Conservation (phyloP, 257 asterid genomes). For the Nemophila menziesii region DNA sequence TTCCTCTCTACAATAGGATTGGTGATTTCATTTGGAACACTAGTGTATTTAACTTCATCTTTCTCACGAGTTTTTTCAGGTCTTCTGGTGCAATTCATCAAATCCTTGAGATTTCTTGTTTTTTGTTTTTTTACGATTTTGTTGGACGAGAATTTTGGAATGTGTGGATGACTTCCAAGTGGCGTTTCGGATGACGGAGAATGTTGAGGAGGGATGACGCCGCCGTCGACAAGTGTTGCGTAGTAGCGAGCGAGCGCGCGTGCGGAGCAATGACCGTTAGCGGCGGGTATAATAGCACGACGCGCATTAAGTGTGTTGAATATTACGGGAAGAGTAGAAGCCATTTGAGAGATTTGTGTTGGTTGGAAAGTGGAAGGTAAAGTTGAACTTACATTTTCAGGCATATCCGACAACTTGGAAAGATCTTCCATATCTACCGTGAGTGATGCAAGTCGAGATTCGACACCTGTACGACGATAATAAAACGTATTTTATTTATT, state of each 20-base stretch:
- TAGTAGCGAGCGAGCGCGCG: constrained; percentile 95
- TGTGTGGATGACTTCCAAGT: constrained; percentile 71
- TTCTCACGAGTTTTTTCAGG: constrained; percentile 8
- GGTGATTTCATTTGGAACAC: constrained; percentile 31
- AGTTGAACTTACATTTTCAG: constrained; percentile 37
- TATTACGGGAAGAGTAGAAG: constrained; percentile 50
- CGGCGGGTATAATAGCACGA: constrained; percentile 85
- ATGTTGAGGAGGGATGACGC: constrained; percentile 54
- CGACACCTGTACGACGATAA: constrained; percentile 54
- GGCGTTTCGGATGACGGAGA: constrained; percentile 51
- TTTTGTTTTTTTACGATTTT: constrained; percentile 34
- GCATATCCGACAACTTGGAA: constrained; percentile 31
- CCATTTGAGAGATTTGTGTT: constrained; percentile 43
- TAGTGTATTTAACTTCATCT: constrained; percentile 26
- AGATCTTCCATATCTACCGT: constrained; percentile 74
- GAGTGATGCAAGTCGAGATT: constrained; percentile 88
- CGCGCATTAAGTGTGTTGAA: constrained; percentile 73
- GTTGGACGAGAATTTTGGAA: constrained; percentile 44
- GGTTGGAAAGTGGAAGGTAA: constrained; percentile 69
- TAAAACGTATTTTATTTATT: neutral
- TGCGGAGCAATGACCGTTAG: constrained; percentile 93
- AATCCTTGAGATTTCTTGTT: constrained; percentile 7
- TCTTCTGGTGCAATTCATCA: constrained; percentile 2
- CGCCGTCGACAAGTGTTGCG: constrained; percentile 75
- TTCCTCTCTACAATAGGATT: constrained; percentile 3